Conservation (phyloP, 768 basidiomycete species). For the Trametes elegans region DNA sequence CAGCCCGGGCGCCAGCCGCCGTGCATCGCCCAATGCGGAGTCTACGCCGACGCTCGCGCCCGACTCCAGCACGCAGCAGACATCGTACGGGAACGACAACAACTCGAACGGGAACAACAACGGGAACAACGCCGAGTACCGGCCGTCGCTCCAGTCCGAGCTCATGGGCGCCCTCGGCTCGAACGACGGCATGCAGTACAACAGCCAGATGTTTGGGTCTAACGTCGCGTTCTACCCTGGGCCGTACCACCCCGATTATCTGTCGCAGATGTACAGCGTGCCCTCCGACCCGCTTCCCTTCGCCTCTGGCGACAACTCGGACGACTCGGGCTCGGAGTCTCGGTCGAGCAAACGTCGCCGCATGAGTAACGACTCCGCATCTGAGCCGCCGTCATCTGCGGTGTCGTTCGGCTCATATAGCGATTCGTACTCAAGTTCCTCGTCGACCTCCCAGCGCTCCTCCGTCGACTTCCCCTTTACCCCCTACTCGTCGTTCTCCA, state of each 20-base stretch:
- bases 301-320: slow-evolving; percentile 45
- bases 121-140: slow-evolving; percentile 33
- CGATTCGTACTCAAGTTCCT: slow-evolving; percentile 55
- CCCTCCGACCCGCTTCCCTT: slow-evolving; percentile 54
- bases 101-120: slow-evolving; percentile 34
- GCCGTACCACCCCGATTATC: slow-evolving; percentile 72
- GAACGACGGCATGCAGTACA: slow-evolving; percentile 21
- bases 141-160: slow-evolving; percentile 46
- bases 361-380: slow-evolving; percentile 58
- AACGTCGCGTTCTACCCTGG: slow-evolving; percentile 53
- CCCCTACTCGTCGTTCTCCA: slow-evolving; percentile 48
- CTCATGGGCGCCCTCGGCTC: slow-evolving; percentile 45
- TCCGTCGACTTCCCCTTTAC: slow-evolving; percentile 68
- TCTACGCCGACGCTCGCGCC: slow-evolving; percentile 65
- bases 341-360: slow-evolving; percentile 65
- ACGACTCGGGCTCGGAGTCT: slow-evolving; percentile 32
- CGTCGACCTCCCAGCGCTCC: slow-evolving; percentile 55
- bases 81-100: slow-evolving; percentile 29
- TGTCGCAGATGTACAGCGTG: slow-evolving; percentile 49
- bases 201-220: slow-evolving; percentile 34
- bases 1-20: slow-evolving; percentile 71
- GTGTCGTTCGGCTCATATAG: slow-evolving; percentile 61
- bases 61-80: slow-evolving; percentile 52
- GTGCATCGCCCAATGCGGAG: slow-evolving; percentile 61
- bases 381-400: slow-evolving; percentile 58